Base-by-base conservation (phyloP, 163 green algal genomes). In the Scenedesmus sp. region DNA sequence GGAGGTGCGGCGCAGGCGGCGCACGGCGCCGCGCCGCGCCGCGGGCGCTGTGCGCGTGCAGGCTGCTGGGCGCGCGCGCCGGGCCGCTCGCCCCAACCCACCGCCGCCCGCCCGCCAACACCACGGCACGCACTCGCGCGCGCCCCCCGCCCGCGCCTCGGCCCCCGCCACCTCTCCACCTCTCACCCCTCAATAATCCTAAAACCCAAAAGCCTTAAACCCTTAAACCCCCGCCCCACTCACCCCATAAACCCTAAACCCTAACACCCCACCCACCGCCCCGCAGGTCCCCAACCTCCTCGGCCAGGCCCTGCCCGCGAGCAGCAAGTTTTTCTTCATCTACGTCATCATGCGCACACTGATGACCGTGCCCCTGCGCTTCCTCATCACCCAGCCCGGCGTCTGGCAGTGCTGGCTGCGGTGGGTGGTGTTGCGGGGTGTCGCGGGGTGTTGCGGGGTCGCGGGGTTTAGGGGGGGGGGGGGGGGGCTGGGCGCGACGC, bases 311-410 rank as follows among this genome's bases (percentile, higher is more conserved):
- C 82, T 96, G 51, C 92, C 92, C 14, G 65, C 77, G 14, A 88
- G 86, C 63, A 86, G 73, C 64, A 96, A 96, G 83, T 96, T 96
- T 83, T 96, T 96, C 84, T 86, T 96, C 73, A 92, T 89, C 66
- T 95, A 93, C 73, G 73, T 95, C 47, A 83, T 86, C 47, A 85
- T 90, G 51, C 65, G 86, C 9, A 87, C 83, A 0, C 53, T 92
- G 29, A 82, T 86, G 31, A 83, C 85, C 36, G 60, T 89, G 48
- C 84, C 89, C 0, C 79, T 92, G 63, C 75, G 86, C 26, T 82
- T 92, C 62, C 74, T 92, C 54, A 84, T 88, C 47, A 85, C 83
- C 2, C 83, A 89, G 76, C 80, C 87, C 9, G 87, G 87, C 20
- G 77, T 85, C 11, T 78, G 63, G 75, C 63, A 77, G 63, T 58